Conservation (phyloP, 345 rosid genomes). For the Hibiscus trionum region DNA sequence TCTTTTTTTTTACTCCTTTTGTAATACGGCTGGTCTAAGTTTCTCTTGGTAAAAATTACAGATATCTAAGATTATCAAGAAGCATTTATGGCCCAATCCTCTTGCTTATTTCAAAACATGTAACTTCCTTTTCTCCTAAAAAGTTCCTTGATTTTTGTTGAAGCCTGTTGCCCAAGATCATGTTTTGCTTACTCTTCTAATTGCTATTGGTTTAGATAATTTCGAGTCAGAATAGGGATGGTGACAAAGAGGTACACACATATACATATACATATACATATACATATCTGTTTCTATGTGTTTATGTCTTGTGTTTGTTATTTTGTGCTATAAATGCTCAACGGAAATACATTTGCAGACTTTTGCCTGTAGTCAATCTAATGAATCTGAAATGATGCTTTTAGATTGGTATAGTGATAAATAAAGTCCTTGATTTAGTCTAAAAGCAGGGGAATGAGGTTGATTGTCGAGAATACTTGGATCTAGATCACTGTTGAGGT, state of each 20-base stretch:
- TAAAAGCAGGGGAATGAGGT: too few species aligned
- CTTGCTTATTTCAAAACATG: not conserved
- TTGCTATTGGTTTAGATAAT: not conserved
- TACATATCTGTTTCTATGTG: not conserved
- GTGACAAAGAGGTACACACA: slow-evolving; percentile 45
- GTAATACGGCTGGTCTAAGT: not conserved
- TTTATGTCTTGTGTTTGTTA: not conserved
- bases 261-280: too few species aligned
- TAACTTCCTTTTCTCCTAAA: not conserved
- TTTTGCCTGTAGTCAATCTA: too few species aligned
- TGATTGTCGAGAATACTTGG: too few species aligned
- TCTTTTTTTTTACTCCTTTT: not conserved
- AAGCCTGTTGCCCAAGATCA: not conserved
- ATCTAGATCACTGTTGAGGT: too few species aligned
- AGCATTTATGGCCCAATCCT: not conserved
- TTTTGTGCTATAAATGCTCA: too few species aligned
- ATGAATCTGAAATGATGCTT: too few species aligned
- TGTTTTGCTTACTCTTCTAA: slow-evolving; percentile 3
- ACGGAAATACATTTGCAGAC: too few species aligned
- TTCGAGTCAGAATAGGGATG: slow-evolving; percentile 24
- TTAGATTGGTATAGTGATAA: too few species aligned
- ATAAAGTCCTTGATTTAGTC: too few species aligned
- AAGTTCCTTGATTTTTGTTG: not conserved
- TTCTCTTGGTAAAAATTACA: slow-evolving; percentile 23
- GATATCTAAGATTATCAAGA: slow-evolving; percentile 23